phyloP scores from a whole-genome alignment of 2,329 filamentous ascomycete genomes.

The Teratosphaeria pseudoeucalypti region DNA sequence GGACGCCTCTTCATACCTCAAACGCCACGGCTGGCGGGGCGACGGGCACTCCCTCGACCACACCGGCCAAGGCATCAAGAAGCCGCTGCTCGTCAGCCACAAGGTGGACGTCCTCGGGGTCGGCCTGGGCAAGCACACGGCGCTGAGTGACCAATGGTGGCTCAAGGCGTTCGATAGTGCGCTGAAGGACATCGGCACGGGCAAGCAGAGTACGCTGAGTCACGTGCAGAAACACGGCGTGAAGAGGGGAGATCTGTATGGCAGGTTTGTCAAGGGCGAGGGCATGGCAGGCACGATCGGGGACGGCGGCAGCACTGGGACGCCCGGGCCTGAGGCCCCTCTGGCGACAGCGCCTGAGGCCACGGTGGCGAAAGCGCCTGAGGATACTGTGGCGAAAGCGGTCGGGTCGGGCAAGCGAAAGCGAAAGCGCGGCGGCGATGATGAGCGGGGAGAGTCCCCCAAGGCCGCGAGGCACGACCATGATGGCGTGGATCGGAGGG shows the following conservation, averaged over 20 bases:
- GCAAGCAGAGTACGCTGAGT: slow-evolving; percentile 46
- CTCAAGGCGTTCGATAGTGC: slow-evolving; percentile 87
- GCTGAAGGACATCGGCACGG: slow-evolving; percentile 60
- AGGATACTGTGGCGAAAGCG: slow-evolving; percentile 1
- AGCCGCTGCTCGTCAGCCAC: slow-evolving; percentile 71
- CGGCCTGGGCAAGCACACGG: slow-evolving; percentile 59
- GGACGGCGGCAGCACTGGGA: neutral
- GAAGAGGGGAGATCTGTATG: slow-evolving; percentile 56
- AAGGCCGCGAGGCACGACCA: neutral
- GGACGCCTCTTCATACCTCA: slow-evolving; percentile 75
- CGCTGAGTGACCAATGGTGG: slow-evolving; percentile 84
- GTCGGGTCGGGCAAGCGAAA: slow-evolving; percentile 5
- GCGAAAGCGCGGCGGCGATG: neutral
- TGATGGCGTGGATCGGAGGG: neutral
- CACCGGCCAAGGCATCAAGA: slow-evolving; percentile 65
- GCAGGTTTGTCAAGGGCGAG: slow-evolving; percentile 75
- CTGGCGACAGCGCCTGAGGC: neutral
- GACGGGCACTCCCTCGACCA: slow-evolving; percentile 77
- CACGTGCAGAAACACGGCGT: slow-evolving; percentile 37
- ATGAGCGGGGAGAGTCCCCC: neutral
- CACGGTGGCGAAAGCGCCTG: neutral
- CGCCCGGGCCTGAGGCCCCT: slow-evolving; percentile 7
- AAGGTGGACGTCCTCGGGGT: slow-evolving; percentile 75
- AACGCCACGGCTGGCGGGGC: slow-evolving; percentile 81
- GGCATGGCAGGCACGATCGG: slow-evolving; percentile 60